These are phyloP conservation scores for Lasiodiplodia sp. DNA, from an alignment of 2,329 filamentous ascomycete genomes.

Conservation along the genomic window DNA sequence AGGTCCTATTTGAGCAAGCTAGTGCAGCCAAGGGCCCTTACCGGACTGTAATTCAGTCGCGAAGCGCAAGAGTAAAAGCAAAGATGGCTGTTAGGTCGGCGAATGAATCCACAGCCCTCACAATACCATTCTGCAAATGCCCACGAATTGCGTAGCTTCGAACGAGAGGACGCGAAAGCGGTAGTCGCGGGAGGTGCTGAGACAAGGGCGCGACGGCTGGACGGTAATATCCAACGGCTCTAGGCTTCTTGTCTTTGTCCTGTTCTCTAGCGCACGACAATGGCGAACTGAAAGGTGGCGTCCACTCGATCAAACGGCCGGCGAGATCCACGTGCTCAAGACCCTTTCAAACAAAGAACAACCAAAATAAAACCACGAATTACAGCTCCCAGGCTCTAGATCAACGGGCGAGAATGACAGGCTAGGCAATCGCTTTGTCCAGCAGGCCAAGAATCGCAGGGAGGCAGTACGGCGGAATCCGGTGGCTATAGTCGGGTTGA, in stretches of 20 bases:
- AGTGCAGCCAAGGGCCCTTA: slow-evolving; percentile 35
- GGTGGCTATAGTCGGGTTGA: not conserved
- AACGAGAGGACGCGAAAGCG: slow-evolving; percentile 36
- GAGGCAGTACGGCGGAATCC: slow-evolving; percentile 5
- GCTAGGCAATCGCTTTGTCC: slow-evolving; percentile 12
- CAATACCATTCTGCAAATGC: slow-evolving; percentile 33
- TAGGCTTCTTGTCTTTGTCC: slow-evolving; percentile 13
- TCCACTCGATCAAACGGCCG: slow-evolving; percentile 19
- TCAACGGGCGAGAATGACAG: slow-evolving; percentile 2
- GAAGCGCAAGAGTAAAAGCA: slow-evolving; percentile 33
- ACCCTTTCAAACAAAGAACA: slow-evolving; percentile 26
- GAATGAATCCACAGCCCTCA: slow-evolving; percentile 20
- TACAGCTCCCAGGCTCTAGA: slow-evolving; percentile 20
- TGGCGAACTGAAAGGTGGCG: slow-evolving; percentile 20
- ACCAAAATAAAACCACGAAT: slow-evolving; percentile 18
- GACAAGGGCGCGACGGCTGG: slow-evolving; percentile 35
- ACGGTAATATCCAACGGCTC: not conserved
- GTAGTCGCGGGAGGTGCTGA: slow-evolving; percentile 34
- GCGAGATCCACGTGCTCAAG: slow-evolving; percentile 17
- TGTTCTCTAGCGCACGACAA: slow-evolving; percentile 11
- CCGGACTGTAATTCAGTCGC: slow-evolving; percentile 48
- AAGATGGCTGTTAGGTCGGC: slow-evolving; percentile 18
- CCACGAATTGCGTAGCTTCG: slow-evolving; percentile 35
- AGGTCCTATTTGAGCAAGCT: not conserved
- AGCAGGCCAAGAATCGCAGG: slow-evolving; percentile 6